Percentiles rank a stretch among this genome's conserved stretches.
These are phyloP conservation scores for Lepiota venenata DNA, from an alignment of 768 basidiomycete species.

Conservation along the genomic window DNA sequence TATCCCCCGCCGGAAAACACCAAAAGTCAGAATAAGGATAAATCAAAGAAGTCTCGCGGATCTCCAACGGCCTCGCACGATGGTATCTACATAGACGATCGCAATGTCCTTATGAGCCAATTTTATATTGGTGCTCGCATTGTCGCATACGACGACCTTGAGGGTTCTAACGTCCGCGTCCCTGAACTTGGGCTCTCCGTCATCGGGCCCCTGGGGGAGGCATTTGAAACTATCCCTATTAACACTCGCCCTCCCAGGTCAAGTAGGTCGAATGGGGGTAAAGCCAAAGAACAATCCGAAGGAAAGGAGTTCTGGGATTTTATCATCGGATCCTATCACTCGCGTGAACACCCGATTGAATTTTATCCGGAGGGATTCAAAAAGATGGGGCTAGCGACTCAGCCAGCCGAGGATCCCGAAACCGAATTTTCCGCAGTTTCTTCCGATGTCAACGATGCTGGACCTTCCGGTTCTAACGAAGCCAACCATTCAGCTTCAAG, in stretches of 20 bases:
- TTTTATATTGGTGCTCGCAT: slow-evolving; percentile 78
- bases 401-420: slow-evolving; percentile 8
- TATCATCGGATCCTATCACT: slow-evolving; percentile 59
- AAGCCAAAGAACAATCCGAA: slow-evolving; percentile 3
- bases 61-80: slow-evolving; percentile 36
- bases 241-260: slow-evolving; percentile 9
- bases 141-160: slow-evolving; percentile 68
- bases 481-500: background rate
- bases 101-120: slow-evolving; percentile 49
- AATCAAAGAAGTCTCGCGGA: slow-evolving; percentile 42
- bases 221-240: slow-evolving; percentile 43
- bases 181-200: slow-evolving; percentile 70
- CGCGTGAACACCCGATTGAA: slow-evolving; percentile 66
- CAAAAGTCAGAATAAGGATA: slow-evolving; percentile 30
- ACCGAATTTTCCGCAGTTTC: background rate
- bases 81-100: slow-evolving; percentile 29
- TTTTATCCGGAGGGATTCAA: slow-evolving; percentile 79
- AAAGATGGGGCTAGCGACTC: slow-evolving; percentile 63
- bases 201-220: slow-evolving; percentile 54
- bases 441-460: background rate
- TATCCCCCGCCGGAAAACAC: slow-evolving; percentile 11
- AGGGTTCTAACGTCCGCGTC: slow-evolving; percentile 68
- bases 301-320: slow-evolving; percentile 25
- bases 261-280: slow-evolving; percentile 15
- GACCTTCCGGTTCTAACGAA: background rate